Conservation (phyloP, 352 stramenopile species). For the Pythium aristosporum region DNA sequence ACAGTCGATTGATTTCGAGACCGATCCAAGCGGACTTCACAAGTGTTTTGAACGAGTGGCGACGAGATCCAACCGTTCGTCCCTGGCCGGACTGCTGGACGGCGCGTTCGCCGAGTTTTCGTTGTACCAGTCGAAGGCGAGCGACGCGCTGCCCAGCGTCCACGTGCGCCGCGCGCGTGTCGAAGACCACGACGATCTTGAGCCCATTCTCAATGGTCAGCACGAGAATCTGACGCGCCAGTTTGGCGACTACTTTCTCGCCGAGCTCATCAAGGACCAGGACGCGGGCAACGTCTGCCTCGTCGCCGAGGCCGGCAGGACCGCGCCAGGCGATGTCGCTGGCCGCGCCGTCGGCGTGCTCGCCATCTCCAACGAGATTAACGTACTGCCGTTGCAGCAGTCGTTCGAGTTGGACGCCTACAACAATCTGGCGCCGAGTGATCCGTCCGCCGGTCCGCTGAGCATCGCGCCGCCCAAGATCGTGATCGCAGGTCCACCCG, state of each 20-base stretch:
- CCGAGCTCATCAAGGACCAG: constrained; percentile 89
- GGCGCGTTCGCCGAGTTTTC: constrained; percentile 40
- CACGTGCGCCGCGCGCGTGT: constrained; percentile 67
- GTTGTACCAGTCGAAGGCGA: constrained; percentile 46
- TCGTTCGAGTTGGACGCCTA: constrained; percentile 84
- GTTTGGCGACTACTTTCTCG: constrained; percentile 93
- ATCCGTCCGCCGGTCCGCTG: not conserved
- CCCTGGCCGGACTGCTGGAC: constrained; percentile 8
- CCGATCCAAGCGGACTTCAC: constrained; percentile 44
- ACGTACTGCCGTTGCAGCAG: constrained; percentile 75
- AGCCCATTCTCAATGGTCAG: constrained; percentile 63
- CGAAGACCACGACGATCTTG: constrained; percentile 82
- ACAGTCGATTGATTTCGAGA: constrained; percentile 42
- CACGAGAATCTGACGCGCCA: constrained; percentile 57
- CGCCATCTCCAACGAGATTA: constrained; percentile 80
- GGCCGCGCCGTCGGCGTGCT: constrained; percentile 71
- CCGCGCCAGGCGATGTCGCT: constrained; percentile 26
- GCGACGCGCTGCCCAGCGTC: constrained; percentile 40
- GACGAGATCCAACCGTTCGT: not conserved
- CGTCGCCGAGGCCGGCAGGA: constrained; percentile 47
- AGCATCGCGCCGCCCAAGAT: constrained; percentile 36
- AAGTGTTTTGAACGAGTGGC: constrained; percentile 50
- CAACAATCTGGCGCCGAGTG: constrained; percentile 67
- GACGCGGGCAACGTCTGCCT: constrained; percentile 84
- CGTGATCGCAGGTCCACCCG: constrained; percentile 68